Conservation (phyloP, 108 stramenopile genomes). For the Skeletonema tropicum region DNA sequence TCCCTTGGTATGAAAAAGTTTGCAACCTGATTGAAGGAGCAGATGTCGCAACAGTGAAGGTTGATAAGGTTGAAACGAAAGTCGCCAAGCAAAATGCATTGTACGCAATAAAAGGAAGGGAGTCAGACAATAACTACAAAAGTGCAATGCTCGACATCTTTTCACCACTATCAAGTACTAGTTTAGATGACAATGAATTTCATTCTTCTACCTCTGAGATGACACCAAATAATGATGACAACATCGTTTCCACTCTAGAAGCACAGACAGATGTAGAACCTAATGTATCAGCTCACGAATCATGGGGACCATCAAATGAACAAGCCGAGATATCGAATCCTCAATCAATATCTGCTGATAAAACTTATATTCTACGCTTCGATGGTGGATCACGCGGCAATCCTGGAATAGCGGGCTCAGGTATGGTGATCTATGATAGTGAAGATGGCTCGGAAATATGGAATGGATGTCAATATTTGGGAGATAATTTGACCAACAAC, state of each 20-base stretch:
- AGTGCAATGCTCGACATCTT: neutral
- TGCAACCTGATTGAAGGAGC: constrained; percentile 5
- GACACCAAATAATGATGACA: neutral
- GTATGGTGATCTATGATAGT: constrained; percentile 75
- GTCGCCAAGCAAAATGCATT: constrained; percentile 19
- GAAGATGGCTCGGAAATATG: constrained; percentile 54
- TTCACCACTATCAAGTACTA: neutral
- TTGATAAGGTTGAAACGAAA: constrained; percentile 5
- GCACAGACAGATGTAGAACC: neutral
- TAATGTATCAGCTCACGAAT: neutral
- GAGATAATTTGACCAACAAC: constrained; percentile 70
- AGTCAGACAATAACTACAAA: constrained; percentile 24
- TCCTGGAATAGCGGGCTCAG: constrained; percentile 67
- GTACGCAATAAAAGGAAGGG: constrained; percentile 18
- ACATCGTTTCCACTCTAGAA: neutral
- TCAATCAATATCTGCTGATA: constrained; percentile 7
- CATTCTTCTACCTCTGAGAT: neutral
- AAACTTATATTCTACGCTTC: constrained; percentile 64
- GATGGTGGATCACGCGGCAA: constrained; percentile 86
- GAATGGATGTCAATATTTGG: constrained; percentile 71
- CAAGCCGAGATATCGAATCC: neutral
- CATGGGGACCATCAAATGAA: neutral
- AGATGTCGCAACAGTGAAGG: constrained; percentile 8
- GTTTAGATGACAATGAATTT: neutral
- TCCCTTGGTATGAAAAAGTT: constrained; percentile 26